Evolutionary conservation across 352 stramenopile species (phyloP).

Genomic region (Peronospora farinosa): DNA sequence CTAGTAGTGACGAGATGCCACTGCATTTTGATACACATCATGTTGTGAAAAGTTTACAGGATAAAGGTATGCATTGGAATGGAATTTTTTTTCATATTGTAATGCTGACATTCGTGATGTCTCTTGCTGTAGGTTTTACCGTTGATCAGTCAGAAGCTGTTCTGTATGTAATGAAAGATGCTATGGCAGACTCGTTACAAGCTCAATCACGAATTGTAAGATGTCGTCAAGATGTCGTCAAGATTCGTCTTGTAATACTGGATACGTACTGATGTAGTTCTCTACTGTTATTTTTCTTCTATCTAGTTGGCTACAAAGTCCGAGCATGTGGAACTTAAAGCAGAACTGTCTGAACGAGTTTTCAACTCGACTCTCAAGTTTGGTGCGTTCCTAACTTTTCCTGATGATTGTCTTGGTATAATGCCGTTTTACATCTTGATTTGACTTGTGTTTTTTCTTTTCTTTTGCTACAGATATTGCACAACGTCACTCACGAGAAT

Average conservation of each 20-base stretch:
- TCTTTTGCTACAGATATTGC: conserved; percentile 55
- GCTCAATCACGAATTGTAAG: conserved; percentile 62
- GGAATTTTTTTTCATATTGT: background rate
- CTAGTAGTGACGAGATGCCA: conserved; percentile 12
- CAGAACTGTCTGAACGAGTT: conserved; percentile 80
- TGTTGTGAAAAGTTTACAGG: conserved; percentile 71
- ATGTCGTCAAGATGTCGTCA: too few species aligned
- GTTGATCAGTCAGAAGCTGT: conserved; percentile 68
- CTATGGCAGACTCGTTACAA: conserved; percentile 73
- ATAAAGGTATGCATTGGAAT: conserved; percentile 40
- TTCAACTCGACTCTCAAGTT: conserved; percentile 89
- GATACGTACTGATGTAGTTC: too few species aligned
- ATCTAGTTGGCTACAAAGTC: conserved; percentile 77
- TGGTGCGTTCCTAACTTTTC: conserved; percentile 30
- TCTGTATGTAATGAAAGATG: conserved; percentile 72
- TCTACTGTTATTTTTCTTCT: background rate
- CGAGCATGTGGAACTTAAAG: conserved; percentile 80
- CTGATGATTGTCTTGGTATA: too few species aligned
- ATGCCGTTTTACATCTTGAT: background rate
- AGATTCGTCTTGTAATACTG: background rate
- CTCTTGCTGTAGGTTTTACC: conserved; percentile 47
- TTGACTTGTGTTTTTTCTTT: background rate
- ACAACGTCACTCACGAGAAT: conserved; percentile 83
- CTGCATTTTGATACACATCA: conserved; percentile 49
- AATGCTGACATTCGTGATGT: background rate